Conservation (phyloP, 306 rosid genomes). For the Cucumis sativus region DNA sequence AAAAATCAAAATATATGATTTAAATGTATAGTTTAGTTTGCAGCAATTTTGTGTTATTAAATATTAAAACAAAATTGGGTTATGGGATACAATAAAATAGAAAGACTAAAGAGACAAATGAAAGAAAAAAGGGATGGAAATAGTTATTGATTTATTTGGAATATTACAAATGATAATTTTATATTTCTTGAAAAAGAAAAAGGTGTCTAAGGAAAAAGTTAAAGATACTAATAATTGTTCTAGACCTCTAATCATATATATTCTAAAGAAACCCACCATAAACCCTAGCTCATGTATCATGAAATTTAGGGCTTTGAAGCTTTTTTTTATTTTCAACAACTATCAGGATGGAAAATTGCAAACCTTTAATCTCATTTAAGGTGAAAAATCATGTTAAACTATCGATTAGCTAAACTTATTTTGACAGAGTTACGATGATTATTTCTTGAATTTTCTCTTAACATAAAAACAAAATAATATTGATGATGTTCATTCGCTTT, state of each 20-base stretch:
- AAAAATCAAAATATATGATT: no score
- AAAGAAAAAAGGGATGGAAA: background rate
- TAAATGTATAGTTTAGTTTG: no score
- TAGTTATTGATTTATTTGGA: background rate
- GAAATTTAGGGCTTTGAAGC: slow-evolving; percentile 5
- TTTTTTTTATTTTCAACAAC: no score
- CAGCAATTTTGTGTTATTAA: background rate
- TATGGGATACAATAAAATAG: background rate
- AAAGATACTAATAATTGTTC: background rate
- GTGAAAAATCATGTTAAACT: no score
- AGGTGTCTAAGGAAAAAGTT: background rate
- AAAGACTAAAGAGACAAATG: background rate
- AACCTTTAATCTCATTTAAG: no score
- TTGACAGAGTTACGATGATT: no score
- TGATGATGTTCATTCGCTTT: no score
- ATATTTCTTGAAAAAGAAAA: slow-evolving; percentile 2
- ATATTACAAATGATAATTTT: background rate
- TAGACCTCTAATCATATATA: background rate
- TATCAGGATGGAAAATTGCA: no score
- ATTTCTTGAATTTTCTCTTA: no score
- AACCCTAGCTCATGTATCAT: background rate
- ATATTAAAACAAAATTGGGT: no score
- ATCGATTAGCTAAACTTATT: no score
- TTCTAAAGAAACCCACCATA: background rate
- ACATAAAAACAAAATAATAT: no score